Percentiles rank a stretch among this genome's conserved stretches.
Conservation (phyloP, 2,329 filamentous ascomycete species). For the Calonectria hongkongensis region DNA sequence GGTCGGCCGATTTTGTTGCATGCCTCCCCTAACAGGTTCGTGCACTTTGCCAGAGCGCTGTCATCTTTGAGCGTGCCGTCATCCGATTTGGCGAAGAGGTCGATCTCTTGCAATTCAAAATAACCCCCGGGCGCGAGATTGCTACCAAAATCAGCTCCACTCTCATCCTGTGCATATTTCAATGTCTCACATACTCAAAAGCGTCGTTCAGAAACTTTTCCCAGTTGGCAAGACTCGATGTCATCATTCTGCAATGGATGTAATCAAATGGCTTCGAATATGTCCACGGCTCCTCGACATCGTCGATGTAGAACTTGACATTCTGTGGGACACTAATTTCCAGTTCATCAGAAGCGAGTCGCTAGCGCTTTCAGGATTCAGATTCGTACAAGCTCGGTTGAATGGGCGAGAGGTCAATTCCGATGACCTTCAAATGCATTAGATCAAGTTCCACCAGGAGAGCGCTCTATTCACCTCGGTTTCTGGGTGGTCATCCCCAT, state of each 20-base stretch:
- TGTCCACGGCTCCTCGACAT: constrained; percentile 23
- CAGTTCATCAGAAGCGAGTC: not conserved
- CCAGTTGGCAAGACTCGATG: constrained; percentile 23
- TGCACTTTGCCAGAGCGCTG: constrained; percentile 33
- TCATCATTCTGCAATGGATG: constrained; percentile 32
- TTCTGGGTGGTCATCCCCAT: constrained; percentile 40
- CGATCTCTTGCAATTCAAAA: constrained; percentile 25
- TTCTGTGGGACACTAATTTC: constrained; percentile 45
- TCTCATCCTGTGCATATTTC: too few relatives aligned
- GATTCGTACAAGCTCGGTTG: constrained; percentile 43
- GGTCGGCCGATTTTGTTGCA: constrained; percentile 40
- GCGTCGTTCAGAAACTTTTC: constrained; percentile 6
- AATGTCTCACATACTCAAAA: constrained; percentile 1
- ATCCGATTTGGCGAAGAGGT: constrained; percentile 20
- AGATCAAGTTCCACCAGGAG: not conserved
- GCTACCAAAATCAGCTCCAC: not conserved
- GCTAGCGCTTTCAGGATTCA: not conserved
- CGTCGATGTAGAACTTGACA: constrained; percentile 26
- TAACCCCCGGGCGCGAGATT: constrained; percentile 27
- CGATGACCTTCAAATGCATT: constrained; percentile 31
- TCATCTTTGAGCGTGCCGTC: constrained; percentile 29
- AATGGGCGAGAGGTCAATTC: constrained; percentile 46
- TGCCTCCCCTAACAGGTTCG: constrained; percentile 37
- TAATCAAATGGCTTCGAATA: constrained; percentile 24
- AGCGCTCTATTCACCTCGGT: constrained; percentile 13